These are phyloP conservation scores for Bonia amplexicaulis DNA, from an alignment of 176 grass and related monocot species.

Conservation along the genomic window DNA sequence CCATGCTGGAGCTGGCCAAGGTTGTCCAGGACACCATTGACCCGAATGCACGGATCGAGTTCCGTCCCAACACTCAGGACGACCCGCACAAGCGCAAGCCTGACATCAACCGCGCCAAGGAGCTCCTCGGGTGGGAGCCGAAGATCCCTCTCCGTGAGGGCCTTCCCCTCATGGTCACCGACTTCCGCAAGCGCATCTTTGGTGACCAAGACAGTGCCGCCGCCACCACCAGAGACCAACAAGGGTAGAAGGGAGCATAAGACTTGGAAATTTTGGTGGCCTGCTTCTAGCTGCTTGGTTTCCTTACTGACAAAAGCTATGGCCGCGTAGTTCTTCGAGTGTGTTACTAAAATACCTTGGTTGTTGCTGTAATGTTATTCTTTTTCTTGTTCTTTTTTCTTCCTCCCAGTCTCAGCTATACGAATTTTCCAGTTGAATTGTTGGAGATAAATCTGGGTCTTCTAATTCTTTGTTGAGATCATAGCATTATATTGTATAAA, in stretches of 20 bases:
- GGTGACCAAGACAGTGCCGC: slow-evolving; percentile 40
- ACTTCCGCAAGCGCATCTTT: slow-evolving; percentile 85
- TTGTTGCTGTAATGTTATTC: slow-evolving; percentile 44
- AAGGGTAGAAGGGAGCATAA: slow-evolving; percentile 27
- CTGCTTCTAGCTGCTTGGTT: slow-evolving; percentile 46
- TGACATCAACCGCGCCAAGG: slow-evolving; percentile 75
- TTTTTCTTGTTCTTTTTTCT: slow-evolving; percentile 25
- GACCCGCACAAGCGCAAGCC: slow-evolving; percentile 96
- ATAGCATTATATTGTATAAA: slow-evolving; percentile 37
- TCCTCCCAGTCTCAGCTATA: slow-evolving; percentile 25
- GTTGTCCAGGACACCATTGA: slow-evolving; percentile 95
- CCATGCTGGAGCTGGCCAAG: slow-evolving; percentile 90
- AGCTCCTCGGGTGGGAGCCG: slow-evolving; percentile 73
- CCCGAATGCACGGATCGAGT: slow-evolving; percentile 69
- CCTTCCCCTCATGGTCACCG: slow-evolving; percentile 74
- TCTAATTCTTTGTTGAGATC: slow-evolving; percentile 45
- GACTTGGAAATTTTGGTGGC: slow-evolving; percentile 41
- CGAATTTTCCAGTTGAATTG: slow-evolving; percentile 19
- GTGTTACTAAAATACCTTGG: slow-evolving; percentile 35
- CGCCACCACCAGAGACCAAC: neutral
- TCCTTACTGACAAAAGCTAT: slow-evolving; percentile 38
- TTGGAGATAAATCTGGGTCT: slow-evolving; percentile 32
- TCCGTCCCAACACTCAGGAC: slow-evolving; percentile 81
- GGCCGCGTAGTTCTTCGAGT: slow-evolving; percentile 25
- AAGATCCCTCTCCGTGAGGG: slow-evolving; percentile 73